Evolutionary conservation across 176 grass and related monocot species (phyloP), one percentile per base, ranked within the genome.

Genomic region (Ananas comosus): DNA sequence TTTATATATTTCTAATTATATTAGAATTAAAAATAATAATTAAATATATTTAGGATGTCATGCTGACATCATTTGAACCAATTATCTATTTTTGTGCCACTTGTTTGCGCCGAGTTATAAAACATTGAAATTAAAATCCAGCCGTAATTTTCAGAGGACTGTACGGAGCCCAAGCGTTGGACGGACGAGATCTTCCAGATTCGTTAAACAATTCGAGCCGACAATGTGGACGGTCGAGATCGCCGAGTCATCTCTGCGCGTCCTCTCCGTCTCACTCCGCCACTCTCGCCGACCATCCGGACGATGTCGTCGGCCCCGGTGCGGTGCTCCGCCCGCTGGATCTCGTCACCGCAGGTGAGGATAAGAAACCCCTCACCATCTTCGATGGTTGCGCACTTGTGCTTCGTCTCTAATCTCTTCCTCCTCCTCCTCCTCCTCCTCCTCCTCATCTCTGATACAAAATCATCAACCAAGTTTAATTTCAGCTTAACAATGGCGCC

Each of bases 231-330:
- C 65, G 29, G 65, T 67, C 13, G 10, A 8, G 65, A 49, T 67
- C 5, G 48, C 28, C 9, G 1, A 13, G 18, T 24, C 0, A 6
- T 29, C 33, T 7, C 33, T 42, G 0, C 33, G 33, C 64, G 3
- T 48, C 33, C 11, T n/a, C 48, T 3, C 4, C 56, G n/a, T 18
- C 16, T 13, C 16, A 19, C 56, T 10, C 10, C 25, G 0, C 0
- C 12, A 3, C 9, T 49, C 64, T 2, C 14, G 12, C 29, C 28
- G 16, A 48, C 65, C 2, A 2, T 49, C 2, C 12, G 2, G 11
- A 67, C 9, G 56, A 71, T 73, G 78, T 68, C 70, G 72, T 51
- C 70, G 70, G 18, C 61, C 19, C 13, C 27, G 50, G 50, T 74
- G 51, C 19, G 64, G 54, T 59, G 61, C 27, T 3, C 64, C 63